These are phyloP conservation scores for Uronychia binucleata DNA, from an alignment of 73 alveolate species.

Conservation along the genomic window DNA sequence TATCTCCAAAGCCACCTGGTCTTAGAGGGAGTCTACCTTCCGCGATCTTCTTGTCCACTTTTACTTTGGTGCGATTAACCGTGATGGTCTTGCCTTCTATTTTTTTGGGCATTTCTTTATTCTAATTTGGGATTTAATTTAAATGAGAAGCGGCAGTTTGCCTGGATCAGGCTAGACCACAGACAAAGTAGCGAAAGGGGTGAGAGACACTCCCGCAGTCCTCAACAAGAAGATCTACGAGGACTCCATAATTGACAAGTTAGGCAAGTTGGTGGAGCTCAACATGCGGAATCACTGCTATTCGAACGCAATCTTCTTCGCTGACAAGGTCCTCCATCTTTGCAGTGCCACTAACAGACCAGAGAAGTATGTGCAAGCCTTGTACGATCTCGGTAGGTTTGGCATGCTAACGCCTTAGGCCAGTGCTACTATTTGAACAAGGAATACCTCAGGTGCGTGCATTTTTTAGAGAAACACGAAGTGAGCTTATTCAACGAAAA, in stretches of 20 bases:
- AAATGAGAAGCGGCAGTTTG: not conserved
- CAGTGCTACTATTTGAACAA: slow-evolving; percentile 81
- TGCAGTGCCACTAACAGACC: slow-evolving; percentile 6
- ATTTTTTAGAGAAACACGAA: slow-evolving; percentile 79
- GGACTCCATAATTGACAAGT: not conserved
- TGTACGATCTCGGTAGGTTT: slow-evolving; percentile 41
- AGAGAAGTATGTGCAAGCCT: slow-evolving; percentile 44
- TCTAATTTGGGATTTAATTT: not conserved
- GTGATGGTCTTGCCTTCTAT: slow-evolving; percentile 1
- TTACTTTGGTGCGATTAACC: slow-evolving; percentile 3
- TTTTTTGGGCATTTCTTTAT: not conserved
- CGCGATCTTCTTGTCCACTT: slow-evolving; percentile 21
- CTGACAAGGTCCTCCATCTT: slow-evolving; percentile 58
- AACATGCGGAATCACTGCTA: slow-evolving; percentile 45
- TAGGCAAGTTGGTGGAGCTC: slow-evolving; percentile 42
- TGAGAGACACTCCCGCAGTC: slow-evolving; percentile 11
- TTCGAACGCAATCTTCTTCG: slow-evolving; percentile 66
- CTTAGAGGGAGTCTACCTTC: slow-evolving; percentile 25
- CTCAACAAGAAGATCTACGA: not conserved
- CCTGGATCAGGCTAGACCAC: not conserved
- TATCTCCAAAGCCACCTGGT: slow-evolving; percentile 40
- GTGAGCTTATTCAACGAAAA: slow-evolving; percentile 67
- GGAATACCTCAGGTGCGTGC: slow-evolving; percentile 87
- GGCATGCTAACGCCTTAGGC: slow-evolving; percentile 36
- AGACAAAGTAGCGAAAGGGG: not conserved